These are phyloP conservation scores for Sesbania bispinosa DNA, from an alignment of 306 rosid genomes.

Conservation along the genomic window DNA sequence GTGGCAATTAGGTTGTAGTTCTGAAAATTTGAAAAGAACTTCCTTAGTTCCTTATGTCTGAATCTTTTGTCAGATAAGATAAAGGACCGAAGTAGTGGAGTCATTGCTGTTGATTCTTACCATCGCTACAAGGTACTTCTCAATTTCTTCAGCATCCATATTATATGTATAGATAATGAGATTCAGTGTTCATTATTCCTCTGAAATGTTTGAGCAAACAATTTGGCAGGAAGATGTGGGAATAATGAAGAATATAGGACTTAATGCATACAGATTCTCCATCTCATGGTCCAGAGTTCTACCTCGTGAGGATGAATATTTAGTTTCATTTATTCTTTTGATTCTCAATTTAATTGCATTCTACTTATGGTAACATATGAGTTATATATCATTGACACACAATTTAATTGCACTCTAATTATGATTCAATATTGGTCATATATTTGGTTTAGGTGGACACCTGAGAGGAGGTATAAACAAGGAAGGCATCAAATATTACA, in stretches of 20 bases:
- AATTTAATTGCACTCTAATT: background rate
- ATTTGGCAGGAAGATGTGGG: conserved; percentile 39
- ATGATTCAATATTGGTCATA: background rate
- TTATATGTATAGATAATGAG: background rate
- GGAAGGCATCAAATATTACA: conserved; percentile 54
- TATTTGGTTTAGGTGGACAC: conserved; percentile 41
- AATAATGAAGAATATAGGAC: conserved; percentile 41
- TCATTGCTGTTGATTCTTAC: conserved; percentile 40
- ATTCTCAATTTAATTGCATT: background rate
- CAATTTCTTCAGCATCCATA: background rate
- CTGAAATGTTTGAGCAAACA: conserved; percentile 14
- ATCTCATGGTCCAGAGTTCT: conserved; percentile 56
- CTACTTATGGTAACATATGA: background rate
- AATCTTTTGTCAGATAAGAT: conserved; percentile 32
- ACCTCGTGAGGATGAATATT: conserved; percentile 42
- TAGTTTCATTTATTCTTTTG: background rate
- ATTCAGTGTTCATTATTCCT: background rate
- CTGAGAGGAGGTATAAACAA: conserved; percentile 41
- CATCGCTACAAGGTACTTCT: conserved; percentile 44
- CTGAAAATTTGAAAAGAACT: background rate
- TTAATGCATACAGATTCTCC: conserved; percentile 48
- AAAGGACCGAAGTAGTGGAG: conserved; percentile 38
- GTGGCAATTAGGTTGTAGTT: background rate
- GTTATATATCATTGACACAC: background rate
- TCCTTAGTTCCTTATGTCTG: background rate